phyloP scores from a whole-genome alignment of 768 basidiomycete genomes.

The Tricholoma saponaceum region DNA sequence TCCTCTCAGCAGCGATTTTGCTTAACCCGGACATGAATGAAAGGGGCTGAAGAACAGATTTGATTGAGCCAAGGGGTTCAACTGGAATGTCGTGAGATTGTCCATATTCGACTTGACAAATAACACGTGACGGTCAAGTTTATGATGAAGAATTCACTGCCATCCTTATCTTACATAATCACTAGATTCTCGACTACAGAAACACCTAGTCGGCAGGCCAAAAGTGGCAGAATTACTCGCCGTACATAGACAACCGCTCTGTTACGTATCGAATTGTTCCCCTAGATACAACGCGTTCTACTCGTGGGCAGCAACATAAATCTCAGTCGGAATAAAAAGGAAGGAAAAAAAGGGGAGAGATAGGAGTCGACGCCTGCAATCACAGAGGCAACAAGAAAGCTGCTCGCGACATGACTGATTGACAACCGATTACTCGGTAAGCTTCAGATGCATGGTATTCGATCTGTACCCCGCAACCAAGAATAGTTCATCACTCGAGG shows the following conservation, averaged over 20 bases:
- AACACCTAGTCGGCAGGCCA: too few species aligned
- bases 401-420: not conserved
- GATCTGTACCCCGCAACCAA: not conserved
- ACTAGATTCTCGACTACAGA: too few species aligned
- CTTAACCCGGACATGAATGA: slow-evolving; percentile 35
- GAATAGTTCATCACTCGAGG: slow-evolving; percentile 2
- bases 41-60: not conserved
- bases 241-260: too few species aligned
- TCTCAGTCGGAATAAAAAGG: not conserved
- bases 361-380: not conserved
- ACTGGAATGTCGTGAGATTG: not conserved
- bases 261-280: not conserved
- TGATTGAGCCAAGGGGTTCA: not conserved
- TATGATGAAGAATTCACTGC: too few species aligned
- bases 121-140: not conserved
- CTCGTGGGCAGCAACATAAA: not conserved
- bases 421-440: slow-evolving; percentile 1
- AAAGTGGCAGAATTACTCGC: too few species aligned
- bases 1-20: slow-evolving; percentile 63
- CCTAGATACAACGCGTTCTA: not conserved
- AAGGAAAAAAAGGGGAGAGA: not conserved
- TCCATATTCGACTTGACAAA: not conserved
- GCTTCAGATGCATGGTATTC: slow-evolving; percentile 1
- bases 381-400: not conserved
- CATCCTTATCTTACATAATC: too few species aligned